Evolutionary conservation across 2,329 filamentous ascomycete species (phyloP).

Genomic region (Cladophialophora psammophila): DNA sequence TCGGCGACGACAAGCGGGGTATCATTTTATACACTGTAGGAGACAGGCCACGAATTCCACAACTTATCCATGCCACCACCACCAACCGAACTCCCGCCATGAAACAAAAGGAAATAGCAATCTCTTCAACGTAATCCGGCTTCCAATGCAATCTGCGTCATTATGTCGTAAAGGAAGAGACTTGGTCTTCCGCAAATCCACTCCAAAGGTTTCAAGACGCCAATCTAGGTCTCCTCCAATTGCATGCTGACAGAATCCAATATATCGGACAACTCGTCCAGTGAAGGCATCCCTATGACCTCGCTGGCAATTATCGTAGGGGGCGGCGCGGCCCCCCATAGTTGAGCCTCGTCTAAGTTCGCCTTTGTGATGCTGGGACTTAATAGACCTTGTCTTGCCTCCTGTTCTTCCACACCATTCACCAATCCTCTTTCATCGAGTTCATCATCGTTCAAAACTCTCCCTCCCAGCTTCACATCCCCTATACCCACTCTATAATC

Average conservation of each 20-base stretch:
- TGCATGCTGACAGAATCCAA: constrained; percentile 18
- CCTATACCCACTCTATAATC: constrained; percentile 79
- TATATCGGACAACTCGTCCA: constrained; percentile 20
- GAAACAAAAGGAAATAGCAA: constrained; percentile 1
- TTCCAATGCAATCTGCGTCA: constrained; percentile 6
- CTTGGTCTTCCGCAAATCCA: background rate
- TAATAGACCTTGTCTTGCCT: constrained; percentile 34
- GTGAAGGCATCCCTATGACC: constrained; percentile 11
- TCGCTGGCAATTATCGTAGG: background rate
- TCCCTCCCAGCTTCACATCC: constrained; percentile 81
- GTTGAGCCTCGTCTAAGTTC: constrained; percentile 28
- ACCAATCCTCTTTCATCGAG: constrained; percentile 42
- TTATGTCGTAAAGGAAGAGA: constrained; percentile 6
- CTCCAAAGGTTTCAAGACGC: background rate
- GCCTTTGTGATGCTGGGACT: constrained; percentile 35
- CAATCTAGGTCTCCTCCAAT: constrained; percentile 2
- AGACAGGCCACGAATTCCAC: background rate
- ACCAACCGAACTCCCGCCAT: background rate
- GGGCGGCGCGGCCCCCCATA: constrained; percentile 19
- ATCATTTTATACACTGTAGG: background rate
- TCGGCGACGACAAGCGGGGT: background rate
- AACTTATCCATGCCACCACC: background rate
- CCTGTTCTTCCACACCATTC: constrained; percentile 22
- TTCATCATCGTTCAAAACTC: constrained; percentile 77
- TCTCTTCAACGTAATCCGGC: constrained; percentile 5